Conservation (phyloP, 805 yeast genomes). For the Pichia rugopelliculosa region DNA sequence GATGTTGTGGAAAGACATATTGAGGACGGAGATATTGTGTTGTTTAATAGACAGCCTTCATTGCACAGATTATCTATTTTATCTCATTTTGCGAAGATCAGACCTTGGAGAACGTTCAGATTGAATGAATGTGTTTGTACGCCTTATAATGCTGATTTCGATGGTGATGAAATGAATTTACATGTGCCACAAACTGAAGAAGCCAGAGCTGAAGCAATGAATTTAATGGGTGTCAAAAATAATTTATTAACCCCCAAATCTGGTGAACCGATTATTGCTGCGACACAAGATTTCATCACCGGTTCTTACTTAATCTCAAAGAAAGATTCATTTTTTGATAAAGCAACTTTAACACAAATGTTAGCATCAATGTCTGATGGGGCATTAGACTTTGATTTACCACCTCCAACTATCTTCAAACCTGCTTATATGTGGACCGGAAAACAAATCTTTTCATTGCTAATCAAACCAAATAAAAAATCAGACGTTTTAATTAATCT, state of each 20-base stretch:
- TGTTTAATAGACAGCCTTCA: conserved; percentile 97
- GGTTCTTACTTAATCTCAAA: conserved; percentile 90
- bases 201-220: conserved; percentile 98
- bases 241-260: conserved; percentile 92
- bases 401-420: conserved; percentile 90
- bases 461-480: conserved; percentile 71
- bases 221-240: conserved; percentile 95
- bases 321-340: conserved; percentile 87
- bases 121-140: conserved; percentile 98
- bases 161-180: conserved; percentile 98
- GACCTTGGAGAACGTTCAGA: conserved; percentile 98
- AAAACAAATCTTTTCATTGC: conserved; percentile 83
- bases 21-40: conserved; percentile 93
- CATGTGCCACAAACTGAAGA: conserved; percentile 99
- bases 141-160: conserved; percentile 98
- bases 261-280: conserved; percentile 99
- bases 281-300: conserved; percentile 98
- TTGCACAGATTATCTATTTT: conserved; percentile 89
- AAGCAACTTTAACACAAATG: conserved; percentile 75
- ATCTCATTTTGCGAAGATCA: conserved; percentile 90
- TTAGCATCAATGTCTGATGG: conserved; percentile 97
- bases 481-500: conserved; percentile 82
- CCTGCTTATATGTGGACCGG: conserved; percentile 96
- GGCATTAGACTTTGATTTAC: conserved; percentile 76
- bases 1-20: conserved; percentile 95